Evolutionary conservation across 75 land plant genomes (phyloP).

Genomic region (Pinus albicaulis): DNA sequence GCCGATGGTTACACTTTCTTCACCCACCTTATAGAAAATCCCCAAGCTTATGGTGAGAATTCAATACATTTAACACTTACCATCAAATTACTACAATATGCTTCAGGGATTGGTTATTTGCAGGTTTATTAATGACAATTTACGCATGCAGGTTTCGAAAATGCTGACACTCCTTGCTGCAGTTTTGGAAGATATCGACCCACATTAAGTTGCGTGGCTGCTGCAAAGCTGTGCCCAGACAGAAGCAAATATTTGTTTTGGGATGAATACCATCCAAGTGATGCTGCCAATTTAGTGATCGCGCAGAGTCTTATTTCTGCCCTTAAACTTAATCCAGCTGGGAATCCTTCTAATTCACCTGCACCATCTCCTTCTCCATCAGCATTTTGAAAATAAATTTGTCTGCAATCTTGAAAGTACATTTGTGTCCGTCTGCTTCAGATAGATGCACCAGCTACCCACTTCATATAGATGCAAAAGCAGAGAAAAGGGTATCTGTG

Average conservation of each 20-base stretch:
- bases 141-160: constrained; percentile 55
- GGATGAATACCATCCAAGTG: constrained; percentile 68
- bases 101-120: neutral
- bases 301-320: constrained; percentile 53
- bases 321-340: constrained; percentile 20
- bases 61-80: neutral
- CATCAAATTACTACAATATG: neutral
- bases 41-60: neutral
- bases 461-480: too few relatives aligned
- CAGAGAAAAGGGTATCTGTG: too few relatives aligned
- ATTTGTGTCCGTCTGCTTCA: too few relatives aligned
- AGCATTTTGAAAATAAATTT: neutral
- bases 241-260: too few relatives aligned
- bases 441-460: too few relatives aligned
- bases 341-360: constrained; percentile 1
- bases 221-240: too few relatives aligned
- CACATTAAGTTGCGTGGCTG: too few relatives aligned
- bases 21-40: too few relatives aligned
- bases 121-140: neutral
- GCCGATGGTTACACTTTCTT: too few relatives aligned
- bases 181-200: neutral
- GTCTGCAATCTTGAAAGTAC: too few relatives aligned
- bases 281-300: constrained; percentile 70
- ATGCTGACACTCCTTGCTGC: constrained; percentile 74
- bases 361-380: constrained; percentile 23